Base-by-base conservation (phyloP, 768 basidiomycete genomes). In the Tulasnella sp. region DNA sequence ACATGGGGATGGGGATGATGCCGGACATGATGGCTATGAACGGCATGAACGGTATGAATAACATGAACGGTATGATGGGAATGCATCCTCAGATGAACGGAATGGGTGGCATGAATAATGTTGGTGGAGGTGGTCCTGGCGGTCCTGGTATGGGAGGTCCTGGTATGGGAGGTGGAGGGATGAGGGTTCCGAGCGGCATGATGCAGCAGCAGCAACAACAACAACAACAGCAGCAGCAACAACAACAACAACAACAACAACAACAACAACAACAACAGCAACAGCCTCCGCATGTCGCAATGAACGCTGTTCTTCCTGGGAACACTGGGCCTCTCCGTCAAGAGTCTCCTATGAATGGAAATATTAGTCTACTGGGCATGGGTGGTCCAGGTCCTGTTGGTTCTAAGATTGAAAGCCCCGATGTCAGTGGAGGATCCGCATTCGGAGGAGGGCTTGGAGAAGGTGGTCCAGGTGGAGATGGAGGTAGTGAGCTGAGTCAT, bases 21-120 rank as follows among this genome's bases (percentile, higher is more conserved):
- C 58, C 63, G n/a, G 48, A 42, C 45, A 64, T 45, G 62, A 53
- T 50, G 56, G 38, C 43, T 24, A 38, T 45, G 53, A 60, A 62
- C 51, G 64, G 51, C 49, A 84, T 87, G 79, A 77, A 78, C 2
- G 79, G 74, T 62, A 83, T 85, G 76, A 85, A 86, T 63, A 61
- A 52, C 56, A 55, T 59, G 65, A 63, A 67, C 84, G 81, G 83
- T 84, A 58, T 79, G 79, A 69, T 75, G 72, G 53, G 70, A 7
- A 29, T 19, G 22, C 22, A 52, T 27, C 50, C 21, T 5, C 22
- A 73, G 22, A 83, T 86, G 77, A 76, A 74, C 54, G 76, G 73
- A 49, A 82, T 85, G 76, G 83, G 84, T 59, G 70, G 72, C 22
- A 50, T 58, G 64, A 41, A 45, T 61, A 34, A 24, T 51, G 27